phyloP scores from a whole-genome alignment of 2,329 filamentous ascomycete genomes.

The Colletotrichum lindemuthianum region DNA sequence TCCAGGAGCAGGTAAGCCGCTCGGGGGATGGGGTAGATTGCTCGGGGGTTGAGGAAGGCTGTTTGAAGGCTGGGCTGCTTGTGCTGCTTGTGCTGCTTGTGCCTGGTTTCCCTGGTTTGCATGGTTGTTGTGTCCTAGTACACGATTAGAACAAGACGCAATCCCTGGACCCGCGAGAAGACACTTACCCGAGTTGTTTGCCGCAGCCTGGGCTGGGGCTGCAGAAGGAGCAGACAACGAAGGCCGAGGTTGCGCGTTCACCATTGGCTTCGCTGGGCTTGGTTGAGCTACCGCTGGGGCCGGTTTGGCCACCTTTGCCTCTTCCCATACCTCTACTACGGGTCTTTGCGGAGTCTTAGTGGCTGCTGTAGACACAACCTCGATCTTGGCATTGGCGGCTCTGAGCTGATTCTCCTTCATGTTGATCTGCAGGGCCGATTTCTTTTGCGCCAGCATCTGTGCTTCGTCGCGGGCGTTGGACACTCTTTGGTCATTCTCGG shows the following conservation, averaged over 20 bases:
- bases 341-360: conserved; percentile 86
- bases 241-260: conserved; percentile 27
- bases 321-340: conserved; percentile 86
- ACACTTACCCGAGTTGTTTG: conserved; percentile 32
- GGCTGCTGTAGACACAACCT: conserved; percentile 82
- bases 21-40: conserved; percentile 20
- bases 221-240: conserved; percentile 25
- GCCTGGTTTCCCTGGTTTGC: too few species aligned
- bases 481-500: conserved; percentile 64
- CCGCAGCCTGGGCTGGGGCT: conserved; percentile 35
- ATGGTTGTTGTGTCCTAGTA: conserved; percentile 1
- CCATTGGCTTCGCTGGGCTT: conserved; percentile 33
- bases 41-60: conserved; percentile 18
- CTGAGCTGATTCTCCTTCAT: conserved; percentile 78
- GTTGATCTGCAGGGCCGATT: conserved; percentile 78
- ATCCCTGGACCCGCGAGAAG: conserved; percentile 26
- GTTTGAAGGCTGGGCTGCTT: conserved; percentile 3
- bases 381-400: conserved; percentile 75
- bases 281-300: conserved; percentile 35
- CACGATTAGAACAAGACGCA: not conserved
- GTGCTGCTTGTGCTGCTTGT: conserved; percentile 8
- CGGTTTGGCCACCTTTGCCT: conserved; percentile 68
- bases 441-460: conserved; percentile 79
- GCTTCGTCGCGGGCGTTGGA: conserved; percentile 68
- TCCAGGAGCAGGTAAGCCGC: conserved; percentile 9